A percentile compares a stretch with the other conserved stretches of the same genome.
phyloP scores from a whole-genome alignment of 1,139 yeast species.

The Martiniozyma asiatica region DNA sequence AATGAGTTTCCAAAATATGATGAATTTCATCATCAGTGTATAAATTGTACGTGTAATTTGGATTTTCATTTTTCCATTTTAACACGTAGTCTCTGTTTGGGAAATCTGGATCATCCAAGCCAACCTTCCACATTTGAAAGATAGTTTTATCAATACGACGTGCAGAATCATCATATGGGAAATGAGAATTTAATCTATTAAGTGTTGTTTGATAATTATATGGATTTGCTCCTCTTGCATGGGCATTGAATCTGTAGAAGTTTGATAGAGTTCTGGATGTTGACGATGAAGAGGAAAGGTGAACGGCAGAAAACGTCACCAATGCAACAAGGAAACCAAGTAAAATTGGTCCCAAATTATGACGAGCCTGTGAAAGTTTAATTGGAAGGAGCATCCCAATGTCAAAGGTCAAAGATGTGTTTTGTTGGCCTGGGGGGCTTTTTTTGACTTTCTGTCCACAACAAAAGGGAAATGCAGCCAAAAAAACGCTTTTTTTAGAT shows the following conservation, averaged over 20 bases:
- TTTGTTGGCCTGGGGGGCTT: too few relatives aligned
- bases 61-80: conserved; percentile 48
- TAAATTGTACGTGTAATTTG: conserved; percentile 51
- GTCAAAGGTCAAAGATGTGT: too few relatives aligned
- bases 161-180: conserved; percentile 22
- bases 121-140: conserved; percentile 96
- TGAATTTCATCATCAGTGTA: conserved; percentile 40
- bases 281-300: conserved; percentile 14
- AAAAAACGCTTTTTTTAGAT: too few relatives aligned
- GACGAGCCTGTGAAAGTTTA: neutral
- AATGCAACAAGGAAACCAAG: conserved; percentile 18
- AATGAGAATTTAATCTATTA: conserved; percentile 18
- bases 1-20: conserved; percentile 17
- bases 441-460: too few relatives aligned
- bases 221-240: conserved; percentile 22
- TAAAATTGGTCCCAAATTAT: conserved; percentile 10
- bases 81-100: conserved; percentile 34
- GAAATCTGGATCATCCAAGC: conserved; percentile 41
- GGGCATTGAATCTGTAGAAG: conserved; percentile 20
- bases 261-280: conserved; percentile 17
- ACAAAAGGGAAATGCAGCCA: too few relatives aligned
- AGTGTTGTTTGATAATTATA: conserved; percentile 21
- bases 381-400: too few relatives aligned
- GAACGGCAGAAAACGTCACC: conserved; percentile 14
- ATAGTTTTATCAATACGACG: conserved; percentile 79